phyloP scores from a whole-genome alignment of 768 basidiomycete species.

The Gloeostereum incarnatum region DNA sequence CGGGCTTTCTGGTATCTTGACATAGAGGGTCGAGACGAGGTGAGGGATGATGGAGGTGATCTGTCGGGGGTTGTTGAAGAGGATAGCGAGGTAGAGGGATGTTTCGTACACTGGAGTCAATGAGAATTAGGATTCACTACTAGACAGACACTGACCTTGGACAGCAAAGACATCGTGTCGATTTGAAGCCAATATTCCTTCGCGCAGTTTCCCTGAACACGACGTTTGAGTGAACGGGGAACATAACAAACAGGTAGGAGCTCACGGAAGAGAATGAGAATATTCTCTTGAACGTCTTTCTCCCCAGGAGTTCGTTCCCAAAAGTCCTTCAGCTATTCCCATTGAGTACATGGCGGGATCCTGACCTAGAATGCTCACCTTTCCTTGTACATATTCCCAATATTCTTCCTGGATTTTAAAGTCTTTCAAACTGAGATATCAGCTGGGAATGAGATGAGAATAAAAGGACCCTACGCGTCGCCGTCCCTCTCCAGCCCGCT shows the following conservation, averaged over 20 bases:
- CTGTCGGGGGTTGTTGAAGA: constrained; percentile 56
- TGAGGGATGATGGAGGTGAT: constrained; percentile 52
- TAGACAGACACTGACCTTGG: constrained; percentile 39
- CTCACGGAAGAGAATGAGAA: constrained; percentile 69
- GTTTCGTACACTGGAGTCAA: constrained; percentile 55
- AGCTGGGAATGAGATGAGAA: constrained; percentile 17
- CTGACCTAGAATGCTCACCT: constrained; percentile 31
- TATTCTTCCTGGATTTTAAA: constrained; percentile 57
- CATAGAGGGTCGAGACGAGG: constrained; percentile 43
- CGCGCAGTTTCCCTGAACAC: constrained; percentile 60
- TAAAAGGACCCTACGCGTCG: constrained; percentile 47
- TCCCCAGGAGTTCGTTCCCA: constrained; percentile 29
- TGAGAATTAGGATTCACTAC: constrained; percentile 1
- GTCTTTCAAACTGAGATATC: constrained; percentile 48
- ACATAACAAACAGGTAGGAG: constrained; percentile 6
- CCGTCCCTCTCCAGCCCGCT: constrained; percentile 69
- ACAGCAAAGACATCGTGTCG: constrained; percentile 53
- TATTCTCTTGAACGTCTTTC: constrained; percentile 53
- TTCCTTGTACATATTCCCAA: constrained; percentile 50
- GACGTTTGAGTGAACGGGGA: background rate
- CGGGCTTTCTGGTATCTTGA: constrained; percentile 15
- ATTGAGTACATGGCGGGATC: background rate
- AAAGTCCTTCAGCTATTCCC: constrained; percentile 36
- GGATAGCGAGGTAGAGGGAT: constrained; percentile 53
- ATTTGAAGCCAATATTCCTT: constrained; percentile 56